Conservation (phyloP, 1,139 yeast genomes). For the Kurtzmaniella natalensis region DNA sequence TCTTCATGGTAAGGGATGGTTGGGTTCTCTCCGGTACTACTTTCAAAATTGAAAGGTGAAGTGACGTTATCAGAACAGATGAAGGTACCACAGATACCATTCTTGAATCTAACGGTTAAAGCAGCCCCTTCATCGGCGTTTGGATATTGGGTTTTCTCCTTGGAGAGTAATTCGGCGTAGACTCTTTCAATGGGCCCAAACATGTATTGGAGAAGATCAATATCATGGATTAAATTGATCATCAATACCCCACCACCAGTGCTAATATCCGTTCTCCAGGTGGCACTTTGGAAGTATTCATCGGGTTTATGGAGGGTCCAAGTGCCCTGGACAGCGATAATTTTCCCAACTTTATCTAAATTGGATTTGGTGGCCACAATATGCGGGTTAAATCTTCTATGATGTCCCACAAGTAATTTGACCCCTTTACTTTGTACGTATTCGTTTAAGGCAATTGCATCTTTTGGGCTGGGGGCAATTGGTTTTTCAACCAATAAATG, state of each 20-base stretch:
- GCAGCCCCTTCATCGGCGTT: conserved; percentile 42
- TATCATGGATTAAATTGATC: conserved; percentile 38
- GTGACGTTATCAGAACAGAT: conserved; percentile 37
- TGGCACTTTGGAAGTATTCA: conserved; percentile 26
- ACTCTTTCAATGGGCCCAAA: conserved; percentile 36
- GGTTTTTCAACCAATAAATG: conserved; percentile 38
- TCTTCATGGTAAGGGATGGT: conserved; percentile 26
- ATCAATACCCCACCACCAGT: conserved; percentile 39
- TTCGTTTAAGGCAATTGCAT: conserved; percentile 28
- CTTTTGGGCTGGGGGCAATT: conserved; percentile 26
- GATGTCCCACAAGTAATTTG: conserved; percentile 36
- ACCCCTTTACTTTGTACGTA: conserved; percentile 19
- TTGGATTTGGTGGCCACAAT: conserved; percentile 32
- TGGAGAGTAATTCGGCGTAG: conserved; percentile 32
- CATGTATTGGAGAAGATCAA: conserved; percentile 33
- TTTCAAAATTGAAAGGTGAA: conserved; percentile 37
- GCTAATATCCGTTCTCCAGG: conserved; percentile 31
- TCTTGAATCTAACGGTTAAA: conserved; percentile 26
- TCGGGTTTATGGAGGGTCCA: conserved; percentile 35
- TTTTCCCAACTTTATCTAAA: conserved; percentile 24
- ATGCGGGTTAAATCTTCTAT: conserved; percentile 36
- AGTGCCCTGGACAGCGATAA: conserved; percentile 37
- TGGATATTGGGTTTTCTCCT: conserved; percentile 25
- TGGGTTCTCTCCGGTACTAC: conserved; percentile 42
- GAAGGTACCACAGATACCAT: conserved; percentile 36